Base-by-base conservation (phyloP, 768 basidiomycete genomes). In the Pleurotus ostreatus region DNA sequence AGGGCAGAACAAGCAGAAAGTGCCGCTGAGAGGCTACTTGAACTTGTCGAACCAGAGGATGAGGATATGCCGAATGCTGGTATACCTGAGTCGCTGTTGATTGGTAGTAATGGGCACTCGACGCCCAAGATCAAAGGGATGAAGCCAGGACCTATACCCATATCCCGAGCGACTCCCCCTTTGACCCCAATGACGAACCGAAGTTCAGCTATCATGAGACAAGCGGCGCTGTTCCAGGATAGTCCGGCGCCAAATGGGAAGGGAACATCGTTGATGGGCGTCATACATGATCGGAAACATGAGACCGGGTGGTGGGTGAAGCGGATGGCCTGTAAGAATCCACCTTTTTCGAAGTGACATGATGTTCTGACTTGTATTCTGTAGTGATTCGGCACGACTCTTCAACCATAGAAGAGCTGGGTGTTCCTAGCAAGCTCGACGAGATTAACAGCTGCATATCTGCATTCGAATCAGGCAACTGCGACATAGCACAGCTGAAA, bases 1-100 rank as follows among this genome's bases (percentile, higher is more conserved):
- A 83, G 91, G 52, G 94, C 95, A 1, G 90, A 91, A 62, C 95
- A 97, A 66, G 95, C 95, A 0, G 92, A 94, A 67, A 94, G 92
- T 65, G 91, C 94, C 6, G 95, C 95, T 0, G 88, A 92, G 66
- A 81, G 92, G 48, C 71, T 98, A 23, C 68, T 96, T 39, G 95
- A 97, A 68, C 78, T 96, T 13, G 88, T 91, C 11, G 90, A 93
- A 59, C 82, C 87, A 12, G 90, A 92, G 46, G 87, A 84, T 11
- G 84, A 84, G 49, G 74, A 68, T 54, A 65, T 71, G 55, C 77
- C 72, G 44, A 75, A 81, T 57, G 80, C 82, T 18, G 71, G 77
- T 8, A 75, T 87, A 11, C 85, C 85, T 1, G 66, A 74, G 11
- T 81, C 84, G 0, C 66, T 89, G 39, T 65, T 83, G 41, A 71